Evolutionary conservation across 1,284 basidiomycete species (phyloP).

Genomic region (Xerocomus alliaceus): DNA sequence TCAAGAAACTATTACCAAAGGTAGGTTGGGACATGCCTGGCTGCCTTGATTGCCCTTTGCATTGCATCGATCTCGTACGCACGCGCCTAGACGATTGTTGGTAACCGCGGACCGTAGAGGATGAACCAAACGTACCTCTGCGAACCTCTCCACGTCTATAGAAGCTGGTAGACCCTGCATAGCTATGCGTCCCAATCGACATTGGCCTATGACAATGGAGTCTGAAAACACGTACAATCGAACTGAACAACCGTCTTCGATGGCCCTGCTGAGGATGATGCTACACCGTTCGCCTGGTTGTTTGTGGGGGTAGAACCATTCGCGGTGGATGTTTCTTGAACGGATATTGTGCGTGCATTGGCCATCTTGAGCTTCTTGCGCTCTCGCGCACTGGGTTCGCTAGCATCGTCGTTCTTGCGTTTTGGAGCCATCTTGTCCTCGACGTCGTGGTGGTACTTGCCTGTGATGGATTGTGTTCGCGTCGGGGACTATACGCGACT

Average conservation of each 20-base stretch:
- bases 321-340: slow-evolving; percentile 51
- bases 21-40: slow-evolving; percentile 56
- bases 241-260: slow-evolving; percentile 47
- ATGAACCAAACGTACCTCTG: slow-evolving; percentile 61
- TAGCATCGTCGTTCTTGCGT: slow-evolving; percentile 51
- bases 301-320: slow-evolving; percentile 23
- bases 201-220: neutral
- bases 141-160: slow-evolving; percentile 87
- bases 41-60: slow-evolving; percentile 81
- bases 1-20: neutral
- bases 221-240: slow-evolving; percentile 44
- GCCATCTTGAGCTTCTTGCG: slow-evolving; percentile 73
- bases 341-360: slow-evolving; percentile 69
- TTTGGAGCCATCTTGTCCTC: slow-evolving; percentile 55
- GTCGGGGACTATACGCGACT: slow-evolving; percentile 5
- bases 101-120: neutral
- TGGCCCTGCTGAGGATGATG: slow-evolving; percentile 42
- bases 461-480: neutral
- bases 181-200: slow-evolving; percentile 45
- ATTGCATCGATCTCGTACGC: slow-evolving; percentile 88
- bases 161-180: slow-evolving; percentile 70
- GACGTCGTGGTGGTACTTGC: neutral
- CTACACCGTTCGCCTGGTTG: slow-evolving; percentile 27
- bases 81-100: slow-evolving; percentile 61
- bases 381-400: slow-evolving; percentile 55